Evolutionary conservation across 2,329 filamentous ascomycete genomes (phyloP).

Genomic region (Colletotrichum sp.): DNA sequence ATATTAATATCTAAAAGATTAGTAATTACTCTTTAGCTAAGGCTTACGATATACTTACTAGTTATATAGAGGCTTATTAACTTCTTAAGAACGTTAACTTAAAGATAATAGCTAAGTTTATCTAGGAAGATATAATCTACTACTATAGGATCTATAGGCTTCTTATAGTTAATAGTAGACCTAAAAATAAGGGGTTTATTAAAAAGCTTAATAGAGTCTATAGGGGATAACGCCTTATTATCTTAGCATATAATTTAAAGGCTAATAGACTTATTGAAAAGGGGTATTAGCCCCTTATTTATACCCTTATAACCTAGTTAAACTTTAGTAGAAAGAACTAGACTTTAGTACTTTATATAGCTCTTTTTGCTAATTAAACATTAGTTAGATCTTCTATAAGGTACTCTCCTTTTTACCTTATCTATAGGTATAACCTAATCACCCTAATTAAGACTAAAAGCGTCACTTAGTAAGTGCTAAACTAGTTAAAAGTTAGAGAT

Average conservation of each 20-base stretch:
- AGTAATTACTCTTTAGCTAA: not conserved
- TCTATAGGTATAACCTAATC: not conserved
- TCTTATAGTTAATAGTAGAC: not conserved
- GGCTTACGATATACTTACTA: not conserved
- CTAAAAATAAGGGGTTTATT: not conserved
- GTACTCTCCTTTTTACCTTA: not conserved
- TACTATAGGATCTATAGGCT: not conserved
- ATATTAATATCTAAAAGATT: not conserved
- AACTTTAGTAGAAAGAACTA: not conserved
- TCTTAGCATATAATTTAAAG: not conserved
- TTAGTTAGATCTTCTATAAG: not conserved
- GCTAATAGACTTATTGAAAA: not conserved
- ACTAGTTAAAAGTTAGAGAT: not conserved
- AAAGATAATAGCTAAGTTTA: not conserved
- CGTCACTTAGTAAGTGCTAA: not conserved
- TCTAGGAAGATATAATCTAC: not conserved
- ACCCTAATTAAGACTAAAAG: too few relatives aligned
- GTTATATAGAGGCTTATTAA: not conserved
- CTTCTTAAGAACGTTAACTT: not conserved
- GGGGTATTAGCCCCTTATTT: not conserved
- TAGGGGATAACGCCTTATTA: not conserved
- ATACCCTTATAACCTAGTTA: not conserved
- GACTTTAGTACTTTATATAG: not conserved
- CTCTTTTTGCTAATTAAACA: not conserved
- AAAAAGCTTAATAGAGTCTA: not conserved